Conservation (phyloP, 2,329 filamentous ascomycete species). For the Dothideomycetes sp. region DNA sequence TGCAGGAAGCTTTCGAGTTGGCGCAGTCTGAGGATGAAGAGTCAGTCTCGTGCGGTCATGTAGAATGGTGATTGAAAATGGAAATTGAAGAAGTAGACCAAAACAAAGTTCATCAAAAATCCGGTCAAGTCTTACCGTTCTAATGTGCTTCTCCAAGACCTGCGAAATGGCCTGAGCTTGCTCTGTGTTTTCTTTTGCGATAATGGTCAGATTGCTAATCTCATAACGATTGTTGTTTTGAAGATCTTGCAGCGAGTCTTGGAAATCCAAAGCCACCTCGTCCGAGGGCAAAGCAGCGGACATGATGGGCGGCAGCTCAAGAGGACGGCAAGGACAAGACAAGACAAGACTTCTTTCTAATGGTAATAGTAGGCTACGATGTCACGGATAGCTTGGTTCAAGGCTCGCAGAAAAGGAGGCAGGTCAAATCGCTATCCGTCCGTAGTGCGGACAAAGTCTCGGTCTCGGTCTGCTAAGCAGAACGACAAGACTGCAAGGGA, state of each 20-base stretch:
- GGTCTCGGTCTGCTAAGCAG: neutral
- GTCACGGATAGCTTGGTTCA: conserved; percentile 9
- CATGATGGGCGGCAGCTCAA: conserved; percentile 41
- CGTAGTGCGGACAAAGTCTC: conserved; percentile 2
- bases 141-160: conserved; percentile 84
- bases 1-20: conserved; percentile 84
- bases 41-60: conserved; percentile 36
- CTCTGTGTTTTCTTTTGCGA: conserved; percentile 94
- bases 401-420: conserved; percentile 2
- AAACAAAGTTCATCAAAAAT: neutral
- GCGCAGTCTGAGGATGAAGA: conserved; percentile 54
- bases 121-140: conserved; percentile 59
- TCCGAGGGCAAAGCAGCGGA: conserved; percentile 53
- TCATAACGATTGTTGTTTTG: conserved; percentile 85
- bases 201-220: conserved; percentile 94
- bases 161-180: conserved; percentile 88
- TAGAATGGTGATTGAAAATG: too few relatives aligned
- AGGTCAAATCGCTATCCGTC: conserved; percentile 8
- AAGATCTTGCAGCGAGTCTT: conserved; percentile 82
- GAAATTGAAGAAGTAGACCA: too few relatives aligned
- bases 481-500: neutral
- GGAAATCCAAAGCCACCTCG: conserved; percentile 92
- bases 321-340: conserved; percentile 4
- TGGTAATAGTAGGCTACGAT: conserved; percentile 3
- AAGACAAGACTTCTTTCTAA: neutral